Conservation (phyloP, 2,329 filamentous ascomycete species). For the Ophiobolus disseminans region DNA sequence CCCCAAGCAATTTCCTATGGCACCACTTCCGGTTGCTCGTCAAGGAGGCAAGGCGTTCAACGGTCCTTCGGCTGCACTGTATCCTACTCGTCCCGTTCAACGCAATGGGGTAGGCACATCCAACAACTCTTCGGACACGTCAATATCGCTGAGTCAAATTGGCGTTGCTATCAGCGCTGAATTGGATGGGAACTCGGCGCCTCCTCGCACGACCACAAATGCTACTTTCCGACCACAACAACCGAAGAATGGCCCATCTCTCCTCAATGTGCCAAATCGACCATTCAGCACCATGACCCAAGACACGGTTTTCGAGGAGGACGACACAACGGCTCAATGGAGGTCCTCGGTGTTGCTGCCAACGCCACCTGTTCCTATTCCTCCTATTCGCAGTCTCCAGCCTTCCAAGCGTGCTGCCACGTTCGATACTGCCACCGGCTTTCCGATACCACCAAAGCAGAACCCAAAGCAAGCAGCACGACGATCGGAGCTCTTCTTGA, state of each 20-base stretch:
- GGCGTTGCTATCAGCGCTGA: constrained; percentile 49
- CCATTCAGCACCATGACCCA: constrained; percentile 44
- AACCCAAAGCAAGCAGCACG: constrained; percentile 13
- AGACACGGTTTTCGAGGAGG: constrained; percentile 50
- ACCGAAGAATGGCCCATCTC: constrained; percentile 12
- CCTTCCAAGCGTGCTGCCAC: constrained; percentile 34
- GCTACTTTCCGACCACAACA: constrained; percentile 10
- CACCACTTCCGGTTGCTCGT: constrained; percentile 19
- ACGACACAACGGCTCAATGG: constrained; percentile 29
- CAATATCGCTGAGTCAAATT: constrained; percentile 42
- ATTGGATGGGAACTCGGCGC: constrained; percentile 33
- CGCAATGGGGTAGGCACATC: constrained; percentile 30
- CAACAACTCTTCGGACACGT: constrained; percentile 27
- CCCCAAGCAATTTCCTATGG: constrained; percentile 22
- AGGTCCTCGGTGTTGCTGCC: constrained; percentile 41
- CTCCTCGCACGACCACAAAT: constrained; percentile 12
- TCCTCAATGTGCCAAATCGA: constrained; percentile 18
- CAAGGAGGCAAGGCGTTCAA: constrained; percentile 8
- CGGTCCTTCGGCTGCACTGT: neutral
- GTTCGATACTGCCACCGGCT: constrained; percentile 3
- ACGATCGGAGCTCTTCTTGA: constrained; percentile 38
- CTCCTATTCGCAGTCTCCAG: constrained; percentile 43
- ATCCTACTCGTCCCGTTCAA: constrained; percentile 22
- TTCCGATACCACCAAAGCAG: neutral
- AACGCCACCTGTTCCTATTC: constrained; percentile 40